Evolutionary conservation across 2,329 filamentous ascomycete species (phyloP).

Genomic region (Aspergillus tamarii): DNA sequence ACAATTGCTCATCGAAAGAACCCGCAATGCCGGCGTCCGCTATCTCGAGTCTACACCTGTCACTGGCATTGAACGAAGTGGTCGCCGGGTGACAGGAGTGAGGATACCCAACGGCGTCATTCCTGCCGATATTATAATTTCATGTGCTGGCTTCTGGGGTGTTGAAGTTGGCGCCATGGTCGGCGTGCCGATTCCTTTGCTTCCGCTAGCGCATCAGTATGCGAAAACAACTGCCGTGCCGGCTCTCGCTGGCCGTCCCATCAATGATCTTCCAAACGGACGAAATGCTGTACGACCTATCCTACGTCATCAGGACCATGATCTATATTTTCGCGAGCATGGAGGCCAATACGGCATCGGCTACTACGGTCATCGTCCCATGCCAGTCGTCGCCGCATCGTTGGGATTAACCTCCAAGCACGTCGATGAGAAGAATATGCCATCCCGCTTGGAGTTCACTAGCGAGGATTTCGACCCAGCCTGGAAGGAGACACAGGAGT

Average conservation of each 20-base stretch:
- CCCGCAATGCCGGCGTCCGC: conserved; percentile 59
- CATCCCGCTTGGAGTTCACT: conserved; percentile 64
- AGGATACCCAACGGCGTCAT: conserved; percentile 53
- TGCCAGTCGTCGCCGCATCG: conserved; percentile 60
- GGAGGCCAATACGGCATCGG: conserved; percentile 66
- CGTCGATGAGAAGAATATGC: conserved; percentile 64
- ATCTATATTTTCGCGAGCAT: conserved; percentile 68
- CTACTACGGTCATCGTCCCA: conserved; percentile 65
- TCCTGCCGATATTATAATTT: conserved; percentile 63
- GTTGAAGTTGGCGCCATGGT: conserved; percentile 67
- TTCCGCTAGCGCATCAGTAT: conserved; percentile 67
- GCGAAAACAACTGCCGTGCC: conserved; percentile 62
- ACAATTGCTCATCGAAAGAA: conserved; percentile 63
- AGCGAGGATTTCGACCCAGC: conserved; percentile 63
- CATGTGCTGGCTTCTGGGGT: conserved; percentile 68
- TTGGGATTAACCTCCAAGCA: conserved; percentile 57
- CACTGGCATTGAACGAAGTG: conserved; percentile 57
- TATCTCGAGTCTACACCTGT: conserved; percentile 62
- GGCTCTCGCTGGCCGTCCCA: conserved; percentile 41
- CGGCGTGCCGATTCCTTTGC: conserved; percentile 59
- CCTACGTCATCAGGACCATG: conserved; percentile 64
- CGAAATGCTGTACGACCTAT: conserved; percentile 58
- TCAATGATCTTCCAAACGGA: conserved; percentile 51
- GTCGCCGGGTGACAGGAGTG: conserved; percentile 60
- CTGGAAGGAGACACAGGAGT: conserved; percentile 59